A percentile compares a stretch with the other conserved stretches of the same genome.
phyloP scores from a whole-genome alignment of 2,329 filamentous ascomycete species.

The Epichloe sp. region DNA sequence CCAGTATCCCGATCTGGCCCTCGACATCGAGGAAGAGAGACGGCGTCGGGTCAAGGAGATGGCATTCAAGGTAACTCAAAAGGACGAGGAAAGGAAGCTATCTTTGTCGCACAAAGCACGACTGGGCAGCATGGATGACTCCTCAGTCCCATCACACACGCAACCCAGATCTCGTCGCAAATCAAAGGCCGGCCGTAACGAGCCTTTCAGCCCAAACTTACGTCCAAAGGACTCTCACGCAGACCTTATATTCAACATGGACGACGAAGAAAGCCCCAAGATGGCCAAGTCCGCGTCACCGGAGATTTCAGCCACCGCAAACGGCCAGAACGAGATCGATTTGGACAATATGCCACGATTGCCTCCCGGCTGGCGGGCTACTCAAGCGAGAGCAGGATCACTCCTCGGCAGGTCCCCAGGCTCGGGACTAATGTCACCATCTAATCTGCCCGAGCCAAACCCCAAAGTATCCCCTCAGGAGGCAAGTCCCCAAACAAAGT shows the following conservation, averaged over 20 bases:
- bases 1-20: constrained; percentile 46
- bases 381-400: constrained; percentile 2
- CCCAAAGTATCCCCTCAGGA: background rate
- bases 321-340: constrained; percentile 13
- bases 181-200: constrained; percentile 34
- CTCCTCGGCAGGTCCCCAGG: background rate
- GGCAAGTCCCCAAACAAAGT: background rate
- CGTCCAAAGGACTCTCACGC: constrained; percentile 53
- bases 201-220: constrained; percentile 51
- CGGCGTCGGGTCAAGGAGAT: constrained; percentile 65
- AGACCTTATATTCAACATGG: constrained; percentile 91
- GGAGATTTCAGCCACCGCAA: constrained; percentile 7
- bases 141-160: constrained; percentile 24
- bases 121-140: constrained; percentile 54
- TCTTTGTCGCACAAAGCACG: constrained; percentile 48
- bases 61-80: constrained; percentile 47
- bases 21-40: constrained; percentile 55
- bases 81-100: constrained; percentile 49
- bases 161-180: constrained; percentile 33
- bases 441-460: background rate
- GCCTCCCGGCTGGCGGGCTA: constrained; percentile 16
- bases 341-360: constrained; percentile 17
- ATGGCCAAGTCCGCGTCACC: constrained; percentile 18
- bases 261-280: constrained; percentile 49
- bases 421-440: background rate